phyloP scores from a whole-genome alignment of 2,329 filamentous ascomycete species.

The Pseudopyricularia cyperi region DNA sequence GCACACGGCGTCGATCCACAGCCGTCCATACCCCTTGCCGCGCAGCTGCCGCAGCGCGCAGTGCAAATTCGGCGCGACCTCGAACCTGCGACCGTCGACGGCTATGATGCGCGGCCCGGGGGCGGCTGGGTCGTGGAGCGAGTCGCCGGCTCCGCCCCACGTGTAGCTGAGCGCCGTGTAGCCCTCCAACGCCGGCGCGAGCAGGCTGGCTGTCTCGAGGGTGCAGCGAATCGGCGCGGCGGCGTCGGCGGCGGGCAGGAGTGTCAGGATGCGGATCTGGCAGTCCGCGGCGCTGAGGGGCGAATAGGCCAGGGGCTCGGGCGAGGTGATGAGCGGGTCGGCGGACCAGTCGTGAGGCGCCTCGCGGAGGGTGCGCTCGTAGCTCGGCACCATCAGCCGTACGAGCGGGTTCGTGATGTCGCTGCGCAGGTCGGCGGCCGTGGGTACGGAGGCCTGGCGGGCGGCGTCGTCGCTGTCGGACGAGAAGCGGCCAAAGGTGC shows the following conservation, averaged over 20 bases:
- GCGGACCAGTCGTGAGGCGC: neutral
- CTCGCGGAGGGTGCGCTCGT: neutral
- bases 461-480: neutral
- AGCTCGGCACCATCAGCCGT: neutral
- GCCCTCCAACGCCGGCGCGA: neutral
- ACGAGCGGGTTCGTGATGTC: neutral
- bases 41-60: constrained; percentile 6
- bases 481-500: neutral
- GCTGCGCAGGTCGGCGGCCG: neutral
- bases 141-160: neutral
- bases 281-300: neutral
- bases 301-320: neutral
- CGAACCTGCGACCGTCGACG: neutral
- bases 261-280: neutral
- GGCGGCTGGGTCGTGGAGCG: no score
- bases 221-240: neutral
- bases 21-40: neutral
- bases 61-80: constrained; percentile 5
- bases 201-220: neutral
- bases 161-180: neutral
- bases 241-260: neutral
- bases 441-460: neutral
- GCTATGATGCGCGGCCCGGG: neutral
- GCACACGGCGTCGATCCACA: constrained; percentile 9
- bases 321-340: neutral